These are phyloP conservation scores for Mastigamoeba balamuthi DNA, from an alignment of 78 protist species.

Conservation along the genomic window DNA sequence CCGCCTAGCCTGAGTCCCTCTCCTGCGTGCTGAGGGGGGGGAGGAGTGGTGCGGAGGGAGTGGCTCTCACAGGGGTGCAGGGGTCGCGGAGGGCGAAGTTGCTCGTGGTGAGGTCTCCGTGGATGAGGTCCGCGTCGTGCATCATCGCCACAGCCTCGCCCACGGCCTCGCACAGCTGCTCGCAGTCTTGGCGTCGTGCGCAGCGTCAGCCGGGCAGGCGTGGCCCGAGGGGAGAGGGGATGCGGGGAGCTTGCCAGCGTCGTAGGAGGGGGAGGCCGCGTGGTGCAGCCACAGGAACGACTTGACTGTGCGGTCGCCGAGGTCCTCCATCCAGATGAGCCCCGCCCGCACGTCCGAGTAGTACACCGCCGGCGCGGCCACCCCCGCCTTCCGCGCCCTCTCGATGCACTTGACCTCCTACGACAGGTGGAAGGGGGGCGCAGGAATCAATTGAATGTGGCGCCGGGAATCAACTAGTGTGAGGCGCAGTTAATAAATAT, in stretches of 20 bases:
- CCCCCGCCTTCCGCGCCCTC: background rate
- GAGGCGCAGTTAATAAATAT: no score
- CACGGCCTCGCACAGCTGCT: background rate
- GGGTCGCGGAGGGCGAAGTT: constrained; percentile 30
- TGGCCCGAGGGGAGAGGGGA: no score
- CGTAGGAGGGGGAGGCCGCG: background rate
- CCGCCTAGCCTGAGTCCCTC: no score
- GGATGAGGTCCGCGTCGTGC: constrained; percentile 55
- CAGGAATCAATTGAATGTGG: no score
- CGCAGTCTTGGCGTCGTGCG: no score
- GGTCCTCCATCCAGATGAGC: background rate
- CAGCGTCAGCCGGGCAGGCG: no score
- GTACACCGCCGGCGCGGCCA: background rate
- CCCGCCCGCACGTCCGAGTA: background rate
- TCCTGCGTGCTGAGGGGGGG: background rate
- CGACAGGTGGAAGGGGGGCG: no score
- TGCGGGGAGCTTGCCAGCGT: constrained; percentile 16
- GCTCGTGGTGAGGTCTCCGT: constrained; percentile 85
- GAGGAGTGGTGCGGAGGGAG: no score
- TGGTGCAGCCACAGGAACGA: background rate
- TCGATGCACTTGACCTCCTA: background rate
- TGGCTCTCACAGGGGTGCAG: no score
- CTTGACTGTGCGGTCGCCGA: background rate
- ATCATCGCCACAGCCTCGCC: constrained; percentile 45
- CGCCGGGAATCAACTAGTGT: no score